phyloP scores from a whole-genome alignment of 305 asterid species.

The Fraxinus dipetala region DNA sequence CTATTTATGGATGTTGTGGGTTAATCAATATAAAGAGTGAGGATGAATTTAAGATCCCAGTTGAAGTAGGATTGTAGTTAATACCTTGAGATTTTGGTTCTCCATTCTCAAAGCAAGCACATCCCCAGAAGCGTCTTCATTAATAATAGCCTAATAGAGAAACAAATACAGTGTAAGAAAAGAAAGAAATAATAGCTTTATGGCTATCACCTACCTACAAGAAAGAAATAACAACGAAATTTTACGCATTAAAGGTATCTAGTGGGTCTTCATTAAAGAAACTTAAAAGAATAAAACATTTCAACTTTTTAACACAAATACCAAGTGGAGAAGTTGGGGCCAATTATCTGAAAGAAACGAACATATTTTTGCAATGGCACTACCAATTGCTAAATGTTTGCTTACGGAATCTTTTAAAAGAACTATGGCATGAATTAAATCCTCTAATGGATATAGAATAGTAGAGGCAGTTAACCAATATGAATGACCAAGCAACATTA shows the following conservation, averaged over 20 bases:
- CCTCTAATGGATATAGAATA: neutral
- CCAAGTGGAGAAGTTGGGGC: neutral
- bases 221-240: neutral
- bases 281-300: neutral
- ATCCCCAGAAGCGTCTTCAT: constrained; percentile 97
- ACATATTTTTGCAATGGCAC: neutral
- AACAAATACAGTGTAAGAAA: constrained; percentile 20
- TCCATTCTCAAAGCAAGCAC: constrained; percentile 88
- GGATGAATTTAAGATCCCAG: neutral
- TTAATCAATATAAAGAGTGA: neutral
- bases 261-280: neutral
- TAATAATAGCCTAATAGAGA: constrained; percentile 72
- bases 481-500: constrained; percentile 1
- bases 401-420: neutral
- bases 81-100: constrained; percentile 88
- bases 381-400: constrained; percentile 7
- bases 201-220: neutral
- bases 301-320: neutral
- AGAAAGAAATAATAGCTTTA: constrained; percentile 15
- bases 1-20: neutral
- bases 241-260: neutral
- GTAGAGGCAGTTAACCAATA: neutral
- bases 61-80: neutral
- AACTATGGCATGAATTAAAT: neutral
- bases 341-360: neutral